Percentiles rank a stretch among this genome's conserved stretches.
These are phyloP conservation scores for Chionographis japonica DNA, from an alignment of 106 monocot genomes.

Conservation along the genomic window DNA sequence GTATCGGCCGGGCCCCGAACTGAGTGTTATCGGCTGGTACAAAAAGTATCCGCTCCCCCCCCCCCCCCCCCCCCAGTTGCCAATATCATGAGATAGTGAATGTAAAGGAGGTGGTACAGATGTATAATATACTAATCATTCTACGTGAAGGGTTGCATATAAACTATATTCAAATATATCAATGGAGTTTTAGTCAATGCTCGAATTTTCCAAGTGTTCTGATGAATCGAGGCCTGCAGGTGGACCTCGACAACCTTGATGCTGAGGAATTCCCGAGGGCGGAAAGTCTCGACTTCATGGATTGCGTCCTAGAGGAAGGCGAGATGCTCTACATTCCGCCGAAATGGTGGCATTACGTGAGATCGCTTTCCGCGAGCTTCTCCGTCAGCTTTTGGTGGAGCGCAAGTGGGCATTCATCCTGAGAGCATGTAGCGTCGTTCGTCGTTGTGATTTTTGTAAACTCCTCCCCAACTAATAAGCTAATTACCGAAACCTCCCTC, in stretches of 20 bases:
- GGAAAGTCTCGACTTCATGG: slow-evolving; percentile 53
- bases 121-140: too few species aligned
- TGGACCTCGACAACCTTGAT: slow-evolving; percentile 77
- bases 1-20: too few species aligned
- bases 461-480: too few species aligned
- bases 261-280: slow-evolving; percentile 53
- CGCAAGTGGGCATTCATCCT: slow-evolving; percentile 5
- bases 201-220: background rate
- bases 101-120: too few species aligned
- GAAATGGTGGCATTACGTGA: slow-evolving; percentile 89
- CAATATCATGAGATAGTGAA: too few species aligned
- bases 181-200: background rate
- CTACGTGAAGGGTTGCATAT: too few species aligned
- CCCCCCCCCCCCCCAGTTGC: too few species aligned
- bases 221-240: slow-evolving; percentile 28
- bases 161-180: too few species aligned
- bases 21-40: too few species aligned
- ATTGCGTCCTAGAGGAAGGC: slow-evolving; percentile 71
- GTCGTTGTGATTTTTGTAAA: too few species aligned
- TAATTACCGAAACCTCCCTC: too few species aligned
- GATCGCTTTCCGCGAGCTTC: slow-evolving; percentile 69
- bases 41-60: too few species aligned
- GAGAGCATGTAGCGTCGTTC: background rate
- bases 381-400: slow-evolving; percentile 98
- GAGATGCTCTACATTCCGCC: slow-evolving; percentile 80